A percentile compares a stretch with the other conserved stretches of the same genome.
Conservation (phyloP, 2,329 filamentous ascomycete species). For the Fusarium globosum region DNA sequence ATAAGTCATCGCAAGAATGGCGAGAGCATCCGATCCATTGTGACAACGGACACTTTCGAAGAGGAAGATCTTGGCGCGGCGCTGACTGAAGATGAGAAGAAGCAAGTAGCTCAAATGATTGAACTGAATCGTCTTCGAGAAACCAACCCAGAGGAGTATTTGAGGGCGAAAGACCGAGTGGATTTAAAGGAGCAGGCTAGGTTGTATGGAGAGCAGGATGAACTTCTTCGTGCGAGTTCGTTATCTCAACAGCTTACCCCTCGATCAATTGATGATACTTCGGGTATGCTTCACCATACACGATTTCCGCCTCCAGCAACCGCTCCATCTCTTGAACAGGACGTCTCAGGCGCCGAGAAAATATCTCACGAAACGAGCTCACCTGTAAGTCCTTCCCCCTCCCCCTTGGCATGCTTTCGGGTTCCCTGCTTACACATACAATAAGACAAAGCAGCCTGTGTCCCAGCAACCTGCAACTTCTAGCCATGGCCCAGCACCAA, state of each 20-base stretch:
- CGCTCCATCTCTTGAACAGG: not conserved
- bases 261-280: slow-evolving; percentile 27
- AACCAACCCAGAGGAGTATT: slow-evolving; percentile 49
- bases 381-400: slow-evolving; percentile 6
- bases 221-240: not conserved
- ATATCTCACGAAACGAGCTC: not conserved
- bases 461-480: slow-evolving; percentile 4
- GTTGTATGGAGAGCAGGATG: slow-evolving; percentile 5
- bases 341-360: not conserved
- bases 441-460: not conserved
- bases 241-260: not conserved
- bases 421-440: slow-evolving; percentile 6
- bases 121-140: slow-evolving; percentile 49
- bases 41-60: slow-evolving; percentile 78
- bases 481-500: slow-evolving; percentile 34
- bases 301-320: not conserved
- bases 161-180: slow-evolving; percentile 26
- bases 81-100: slow-evolving; percentile 70
- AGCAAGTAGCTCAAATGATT: slow-evolving; percentile 60
- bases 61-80: slow-evolving; percentile 68
- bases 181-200: slow-evolving; percentile 17
- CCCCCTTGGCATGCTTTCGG: not conserved
- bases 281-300: slow-evolving; percentile 11
- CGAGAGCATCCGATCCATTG: slow-evolving; percentile 64
- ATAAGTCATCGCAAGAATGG: slow-evolving; percentile 51